phyloP scores from a whole-genome alignment of 768 basidiomycete species.

The Leccinum disarticulatum region DNA sequence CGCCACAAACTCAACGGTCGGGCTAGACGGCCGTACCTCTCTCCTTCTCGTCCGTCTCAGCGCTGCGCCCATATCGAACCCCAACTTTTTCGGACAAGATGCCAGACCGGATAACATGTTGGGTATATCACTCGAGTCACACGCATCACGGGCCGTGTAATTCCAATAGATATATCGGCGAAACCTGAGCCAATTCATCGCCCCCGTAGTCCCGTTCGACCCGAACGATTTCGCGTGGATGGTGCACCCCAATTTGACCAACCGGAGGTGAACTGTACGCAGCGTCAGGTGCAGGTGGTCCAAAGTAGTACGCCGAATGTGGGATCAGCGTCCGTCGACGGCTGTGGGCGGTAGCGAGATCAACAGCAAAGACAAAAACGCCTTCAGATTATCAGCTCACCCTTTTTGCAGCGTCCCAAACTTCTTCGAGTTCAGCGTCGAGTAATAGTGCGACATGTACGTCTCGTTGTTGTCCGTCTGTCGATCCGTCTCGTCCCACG shows the following conservation, averaged over 20 bases:
- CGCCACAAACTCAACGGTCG: slow-evolving; percentile 81
- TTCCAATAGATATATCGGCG: slow-evolving; percentile 86
- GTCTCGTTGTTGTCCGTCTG: slow-evolving; percentile 41
- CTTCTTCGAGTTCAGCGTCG: slow-evolving; percentile 42
- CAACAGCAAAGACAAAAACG: neutral
- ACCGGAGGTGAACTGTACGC: slow-evolving; percentile 80
- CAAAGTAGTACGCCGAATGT: slow-evolving; percentile 82
- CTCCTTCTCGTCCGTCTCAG: slow-evolving; percentile 69
- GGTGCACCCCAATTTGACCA: slow-evolving; percentile 85
- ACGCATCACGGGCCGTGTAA: slow-evolving; percentile 33
- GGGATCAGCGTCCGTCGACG: slow-evolving; percentile 55
- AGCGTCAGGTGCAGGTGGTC: slow-evolving; percentile 71
- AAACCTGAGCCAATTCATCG: slow-evolving; percentile 90
- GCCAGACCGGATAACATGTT: slow-evolving; percentile 82
- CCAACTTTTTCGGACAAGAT: slow-evolving; percentile 69
- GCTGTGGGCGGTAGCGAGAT: slow-evolving; percentile 27
- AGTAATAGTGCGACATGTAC: slow-evolving; percentile 39
- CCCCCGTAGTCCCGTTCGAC: slow-evolving; percentile 90
- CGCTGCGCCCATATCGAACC: slow-evolving; percentile 61
- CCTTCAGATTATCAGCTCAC: slow-evolving; percentile 30
- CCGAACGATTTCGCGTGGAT: slow-evolving; percentile 88
- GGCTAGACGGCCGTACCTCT: slow-evolving; percentile 80
- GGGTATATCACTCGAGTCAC: slow-evolving; percentile 42
- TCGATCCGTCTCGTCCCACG: slow-evolving; percentile 63
- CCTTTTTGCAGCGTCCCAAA: slow-evolving; percentile 43